Evolutionary conservation across 306 rosid species (phyloP), one percentile per base, ranked within the genome.

Genomic region (Arachis hypogaea): DNA sequence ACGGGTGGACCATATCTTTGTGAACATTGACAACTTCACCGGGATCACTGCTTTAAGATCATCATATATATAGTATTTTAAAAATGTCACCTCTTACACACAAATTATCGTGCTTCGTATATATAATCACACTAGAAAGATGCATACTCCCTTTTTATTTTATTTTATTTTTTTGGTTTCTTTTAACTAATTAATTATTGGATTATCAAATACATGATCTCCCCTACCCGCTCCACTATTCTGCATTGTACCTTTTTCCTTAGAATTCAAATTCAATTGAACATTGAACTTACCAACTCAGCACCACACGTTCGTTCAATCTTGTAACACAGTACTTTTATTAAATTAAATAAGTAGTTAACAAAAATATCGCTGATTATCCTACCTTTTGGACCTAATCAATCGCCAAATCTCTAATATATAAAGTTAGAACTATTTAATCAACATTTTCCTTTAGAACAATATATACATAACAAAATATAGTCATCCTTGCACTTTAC

Each of bases 331-430:
- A 52, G 29, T 14, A 5, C 6, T 52, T 12, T 52, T 14, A 11
- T 12, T 51, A 1, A 52, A 62, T 63, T 41, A 42, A 63, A 63
- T n/a, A 30, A 51, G 56, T 4, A 30, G 33, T 11, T 11, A 8
- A 67, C 44, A 1, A 47, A 29, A 12, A 45, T 33, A 7, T 33
- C 7, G 9, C 59, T 3, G 2, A 11, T 12, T 47, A 9, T 49
- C 46, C 7, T 50, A 67, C 72, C 59, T 42, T 42, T 63, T 42
- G 68, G 49, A 40, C 49, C 66, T 62, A 14, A 42, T 8, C 12
- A 63, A 42, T 63, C 51, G 33, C 33, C 55, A 66, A 11, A 33
- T 2, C 3, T 33, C 4, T 7, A 49, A 11, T 6, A 22, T 29
- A 9, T 66, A 22, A 22, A 0, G 28, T 22, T 22, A 22, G 28